phyloP scores from a whole-genome alignment of 257 asterid genomes.

The Fraxinus anomala region DNA sequence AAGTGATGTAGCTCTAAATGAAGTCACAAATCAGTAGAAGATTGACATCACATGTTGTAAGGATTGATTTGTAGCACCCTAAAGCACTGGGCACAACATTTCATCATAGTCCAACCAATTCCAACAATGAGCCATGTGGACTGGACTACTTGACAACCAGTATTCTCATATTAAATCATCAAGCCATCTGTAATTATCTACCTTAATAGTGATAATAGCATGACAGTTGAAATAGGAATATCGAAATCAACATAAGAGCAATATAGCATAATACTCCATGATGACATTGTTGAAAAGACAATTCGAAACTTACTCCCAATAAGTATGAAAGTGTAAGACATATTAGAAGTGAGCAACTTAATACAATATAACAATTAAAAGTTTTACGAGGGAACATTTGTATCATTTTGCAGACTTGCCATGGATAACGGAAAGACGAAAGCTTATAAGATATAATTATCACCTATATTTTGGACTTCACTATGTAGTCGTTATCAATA shows the following conservation, averaged over 20 bases:
- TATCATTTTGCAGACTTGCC: background rate
- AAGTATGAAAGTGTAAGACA: background rate
- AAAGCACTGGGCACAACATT: background rate
- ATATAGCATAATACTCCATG: background rate
- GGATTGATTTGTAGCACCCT: background rate
- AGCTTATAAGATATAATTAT: slow-evolving; percentile 1
- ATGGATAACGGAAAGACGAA: slow-evolving; percentile 11
- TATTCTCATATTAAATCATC: background rate
- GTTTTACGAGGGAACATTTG: background rate
- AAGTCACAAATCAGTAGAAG: background rate
- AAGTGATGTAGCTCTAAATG: background rate
- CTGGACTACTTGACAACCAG: background rate
- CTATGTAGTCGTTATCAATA: background rate
- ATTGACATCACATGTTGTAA: background rate
- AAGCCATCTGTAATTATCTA: background rate
- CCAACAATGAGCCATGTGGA: background rate
- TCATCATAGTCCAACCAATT: background rate
- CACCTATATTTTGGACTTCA: no score
- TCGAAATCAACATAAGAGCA: background rate
- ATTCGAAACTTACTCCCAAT: slow-evolving; percentile 7
- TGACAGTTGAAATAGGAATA: background rate
- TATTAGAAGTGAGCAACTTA: background rate
- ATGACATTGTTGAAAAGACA: background rate
- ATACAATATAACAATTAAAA: no score
- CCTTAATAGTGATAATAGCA: slow-evolving; percentile 2